Base-by-base conservation (phyloP, 805 yeast genomes). In the Ogataea zsoltii region DNA sequence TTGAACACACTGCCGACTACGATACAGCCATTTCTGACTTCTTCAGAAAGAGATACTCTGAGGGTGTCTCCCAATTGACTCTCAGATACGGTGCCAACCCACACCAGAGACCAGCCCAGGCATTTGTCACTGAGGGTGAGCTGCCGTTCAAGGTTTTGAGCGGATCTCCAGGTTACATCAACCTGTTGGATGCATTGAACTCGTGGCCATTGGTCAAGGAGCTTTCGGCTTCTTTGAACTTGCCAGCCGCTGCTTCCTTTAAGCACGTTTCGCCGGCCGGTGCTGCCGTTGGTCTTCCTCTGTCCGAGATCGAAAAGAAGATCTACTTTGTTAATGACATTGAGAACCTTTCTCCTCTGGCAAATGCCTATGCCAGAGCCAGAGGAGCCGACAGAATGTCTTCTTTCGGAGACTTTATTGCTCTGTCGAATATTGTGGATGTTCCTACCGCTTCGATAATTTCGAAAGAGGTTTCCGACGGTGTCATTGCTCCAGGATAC, bases 341-440 rank as follows among this genome's bases (percentile, higher is more conserved):
- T 62, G 96, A 88, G 70, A 88, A 91, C 77, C 76, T 94, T 67
- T 88, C 97, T 11, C 98, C 99, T 45, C 78, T 94, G 65, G 99
- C 99, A 53, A 86, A 87, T 65, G 99, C 99, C 47, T 94, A 94
- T 64, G 99, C 99, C 31, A 88, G 98, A 74, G 99, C 99, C 46
- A 88, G 99, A 72, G 99, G 99, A 70, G 99, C 99, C 57, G 99
- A 94, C 73, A 85, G 99, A 80, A 94, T 94, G 99, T 91, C 97
- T 5, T 88, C 96, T 12, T 94, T 94, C 67, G 99, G 99, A 66
- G 99, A 94, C 72, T 94, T 90, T 78, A 94, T 94, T 63, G 99
- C 99, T 38, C 77, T 94, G 55, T 90, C 97, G 51, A 92, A 92
- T 77, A 88, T 87, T 70, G 99, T 94, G 57, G 99, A 94, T 69